A percentile compares a stretch with the other conserved stretches of the same genome.
phyloP scores from a whole-genome alignment of 495 filamentous ascomycete species.

The Lichenothelia convexa region DNA sequence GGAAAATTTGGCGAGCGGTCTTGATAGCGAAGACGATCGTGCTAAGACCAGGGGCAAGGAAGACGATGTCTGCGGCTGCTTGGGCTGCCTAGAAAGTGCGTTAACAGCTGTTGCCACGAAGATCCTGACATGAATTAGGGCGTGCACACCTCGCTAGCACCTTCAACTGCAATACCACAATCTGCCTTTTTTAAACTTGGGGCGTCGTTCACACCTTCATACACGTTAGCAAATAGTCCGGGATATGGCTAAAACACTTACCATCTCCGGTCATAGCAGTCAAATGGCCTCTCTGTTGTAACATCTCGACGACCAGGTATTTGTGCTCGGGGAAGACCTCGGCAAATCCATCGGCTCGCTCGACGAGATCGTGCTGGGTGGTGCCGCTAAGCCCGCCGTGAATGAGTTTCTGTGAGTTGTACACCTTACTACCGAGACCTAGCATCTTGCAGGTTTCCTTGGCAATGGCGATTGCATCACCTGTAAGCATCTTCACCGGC shows the following conservation, averaged over 20 bases:
- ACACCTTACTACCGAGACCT: conserved; percentile 59
- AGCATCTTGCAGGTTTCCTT: conserved; percentile 73
- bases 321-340: conserved; percentile 66
- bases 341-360: conserved; percentile 60
- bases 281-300: conserved; percentile 55
- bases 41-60: conserved; percentile 58
- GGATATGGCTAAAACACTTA: conserved; percentile 4
- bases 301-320: conserved; percentile 62
- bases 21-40: conserved; percentile 65
- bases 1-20: conserved; percentile 63
- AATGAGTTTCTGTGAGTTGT: conserved; percentile 58
- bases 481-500: conserved; percentile 62
- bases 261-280: conserved; percentile 58
- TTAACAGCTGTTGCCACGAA: too few species aligned
- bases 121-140: too few species aligned
- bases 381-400: conserved; percentile 56
- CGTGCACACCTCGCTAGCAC: too few species aligned
- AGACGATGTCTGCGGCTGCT: conserved; percentile 62
- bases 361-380: conserved; percentile 56
- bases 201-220: conserved; percentile 50
- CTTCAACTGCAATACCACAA: conserved; percentile 63
- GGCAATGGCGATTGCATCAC: conserved; percentile 62
- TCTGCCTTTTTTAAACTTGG: conserved; percentile 57
- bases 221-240: conserved; percentile 1
- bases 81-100: conserved; percentile 62